Base-by-base conservation (phyloP, 352 stramenopile genomes). In the Globisporangium solare region DNA sequence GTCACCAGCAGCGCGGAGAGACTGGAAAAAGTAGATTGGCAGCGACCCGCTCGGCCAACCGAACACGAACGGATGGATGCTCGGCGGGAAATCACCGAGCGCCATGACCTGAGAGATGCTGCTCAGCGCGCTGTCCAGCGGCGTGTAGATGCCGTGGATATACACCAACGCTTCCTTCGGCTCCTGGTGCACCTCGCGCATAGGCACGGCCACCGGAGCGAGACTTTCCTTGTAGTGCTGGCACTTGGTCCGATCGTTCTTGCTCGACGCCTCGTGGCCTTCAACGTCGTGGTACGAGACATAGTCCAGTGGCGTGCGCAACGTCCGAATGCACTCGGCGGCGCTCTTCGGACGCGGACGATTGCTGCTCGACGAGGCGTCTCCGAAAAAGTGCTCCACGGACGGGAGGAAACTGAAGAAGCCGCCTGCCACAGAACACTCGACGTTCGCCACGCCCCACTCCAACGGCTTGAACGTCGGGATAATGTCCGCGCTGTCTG, bases 361-460 rank as follows among this genome's bases (percentile, higher is more conserved):
- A 11, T 45, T n/a, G n/a, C 21, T 53, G 7, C 7, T 35, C 27
- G 27, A 35, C 27, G 27, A 35, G 10, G 15, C 21, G 17, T 60
- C 40, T 21, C 17, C 35, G 17, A 65, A 66, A 46, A 69, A 66
- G 40, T 69, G 58, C 12, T 58, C 58, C 27, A 69, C 63, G 0
- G 48, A 60, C 24, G 63, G 63, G 18, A 69, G 21, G 51, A 69
- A 69, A 41, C 51, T 67, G 40, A 69, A 69, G 20, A 69, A 69
- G 20, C 58, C 58, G 8, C 63, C 63, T 0, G 63, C 48, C 17
- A 69, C 63, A 0, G 63, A 69, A 40, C 63, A 69, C 49, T 69
- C 63, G 17, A 88, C 77, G 45, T 64, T 77, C 15, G 70, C 72
- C 22, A 86, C 69, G 32, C 75, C 77, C 60, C 70, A 84, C 54